Percentiles rank a stretch among this genome's conserved stretches.
Evolutionary conservation across 2,329 filamentous ascomycete genomes (phyloP).

Genomic region (Fusarium nisikadoi): DNA sequence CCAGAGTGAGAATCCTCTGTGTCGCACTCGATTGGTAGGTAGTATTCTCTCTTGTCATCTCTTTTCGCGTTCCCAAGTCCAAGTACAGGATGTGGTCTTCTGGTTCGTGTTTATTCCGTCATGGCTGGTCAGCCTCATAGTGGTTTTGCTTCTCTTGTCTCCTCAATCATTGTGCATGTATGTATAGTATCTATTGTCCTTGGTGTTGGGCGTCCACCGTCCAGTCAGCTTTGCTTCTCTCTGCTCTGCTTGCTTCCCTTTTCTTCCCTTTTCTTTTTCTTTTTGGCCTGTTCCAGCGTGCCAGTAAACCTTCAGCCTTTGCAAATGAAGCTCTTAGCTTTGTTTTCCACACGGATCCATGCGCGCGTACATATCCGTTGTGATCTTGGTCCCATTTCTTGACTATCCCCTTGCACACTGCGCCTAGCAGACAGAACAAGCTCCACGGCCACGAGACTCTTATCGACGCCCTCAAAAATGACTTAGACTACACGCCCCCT

Average conservation of each 20-base stretch:
- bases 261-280: background rate
- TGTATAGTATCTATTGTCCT: background rate
- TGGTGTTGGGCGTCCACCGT: slow-evolving; percentile 17
- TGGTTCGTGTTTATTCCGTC: slow-evolving; percentile 22
- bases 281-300: slow-evolving; percentile 21
- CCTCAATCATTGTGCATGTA: slow-evolving; percentile 15
- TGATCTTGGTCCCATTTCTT: slow-evolving; percentile 28
- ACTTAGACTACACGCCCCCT: slow-evolving; percentile 21
- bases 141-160: slow-evolving; percentile 36
- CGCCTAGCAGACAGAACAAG: slow-evolving; percentile 5
- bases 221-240: slow-evolving; percentile 19
- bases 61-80: slow-evolving; percentile 20
- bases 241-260: slow-evolving; percentile 28
- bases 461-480: slow-evolving; percentile 21
- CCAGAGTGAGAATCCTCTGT: slow-evolving; percentile 9
- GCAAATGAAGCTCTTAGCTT: slow-evolving; percentile 37
- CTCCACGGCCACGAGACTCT: slow-evolving; percentile 32
- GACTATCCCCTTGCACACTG: slow-evolving; percentile 36
- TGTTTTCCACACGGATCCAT: slow-evolving; percentile 32
- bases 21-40: slow-evolving; percentile 13
- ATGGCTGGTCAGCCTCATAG: slow-evolving; percentile 39
- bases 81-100: background rate
- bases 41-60: slow-evolving; percentile 22
- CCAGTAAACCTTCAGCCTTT: slow-evolving; percentile 37
- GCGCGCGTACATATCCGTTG: slow-evolving; percentile 29